phyloP scores from a whole-genome alignment of 306 rosid species.

The Lithocarpus polystachyus region DNA sequence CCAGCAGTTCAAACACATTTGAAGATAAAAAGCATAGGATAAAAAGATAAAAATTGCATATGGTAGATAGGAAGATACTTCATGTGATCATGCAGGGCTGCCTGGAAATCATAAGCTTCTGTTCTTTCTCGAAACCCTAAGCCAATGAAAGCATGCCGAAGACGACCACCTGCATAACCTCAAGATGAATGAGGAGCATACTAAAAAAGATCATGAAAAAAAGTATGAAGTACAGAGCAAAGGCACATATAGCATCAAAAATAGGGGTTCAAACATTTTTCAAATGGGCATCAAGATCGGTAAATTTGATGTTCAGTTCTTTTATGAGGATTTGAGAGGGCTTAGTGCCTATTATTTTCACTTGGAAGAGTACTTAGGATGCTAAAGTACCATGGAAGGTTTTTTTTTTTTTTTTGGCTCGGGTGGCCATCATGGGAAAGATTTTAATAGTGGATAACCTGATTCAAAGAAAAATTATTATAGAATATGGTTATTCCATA shows the following conservation, averaged over 20 bases:
- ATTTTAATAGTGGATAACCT: not conserved
- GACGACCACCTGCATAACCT: slow-evolving; percentile 70
- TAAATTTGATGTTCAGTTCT: not conserved
- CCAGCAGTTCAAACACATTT: slow-evolving; percentile 6
- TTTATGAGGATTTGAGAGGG: not conserved
- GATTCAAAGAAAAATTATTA: not conserved
- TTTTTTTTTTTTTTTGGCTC: not conserved
- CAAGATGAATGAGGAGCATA: slow-evolving; percentile 13
- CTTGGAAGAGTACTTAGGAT: not conserved
- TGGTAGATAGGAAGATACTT: slow-evolving; percentile 53
- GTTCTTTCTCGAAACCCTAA: slow-evolving; percentile 94
- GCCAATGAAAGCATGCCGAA: slow-evolving; percentile 95
- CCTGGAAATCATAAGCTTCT: slow-evolving; percentile 98
- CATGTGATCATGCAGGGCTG: slow-evolving; percentile 94
- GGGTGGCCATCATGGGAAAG: not conserved
- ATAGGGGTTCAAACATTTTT: not conserved
- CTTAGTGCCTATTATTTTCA: not conserved
- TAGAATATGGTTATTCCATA: not conserved
- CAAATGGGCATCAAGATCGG: not conserved
- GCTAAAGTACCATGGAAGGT: not conserved
- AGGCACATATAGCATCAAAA: not conserved
- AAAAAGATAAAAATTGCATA: slow-evolving; percentile 20
- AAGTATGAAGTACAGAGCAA: slow-evolving; percentile 15
- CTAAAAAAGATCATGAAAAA: not conserved
- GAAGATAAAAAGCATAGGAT: slow-evolving; percentile 2